Evolutionary conservation across 495 filamentous ascomycete genomes (phyloP), one percentile per base, ranked within the genome.

Genomic region (Xylaria sp.): DNA sequence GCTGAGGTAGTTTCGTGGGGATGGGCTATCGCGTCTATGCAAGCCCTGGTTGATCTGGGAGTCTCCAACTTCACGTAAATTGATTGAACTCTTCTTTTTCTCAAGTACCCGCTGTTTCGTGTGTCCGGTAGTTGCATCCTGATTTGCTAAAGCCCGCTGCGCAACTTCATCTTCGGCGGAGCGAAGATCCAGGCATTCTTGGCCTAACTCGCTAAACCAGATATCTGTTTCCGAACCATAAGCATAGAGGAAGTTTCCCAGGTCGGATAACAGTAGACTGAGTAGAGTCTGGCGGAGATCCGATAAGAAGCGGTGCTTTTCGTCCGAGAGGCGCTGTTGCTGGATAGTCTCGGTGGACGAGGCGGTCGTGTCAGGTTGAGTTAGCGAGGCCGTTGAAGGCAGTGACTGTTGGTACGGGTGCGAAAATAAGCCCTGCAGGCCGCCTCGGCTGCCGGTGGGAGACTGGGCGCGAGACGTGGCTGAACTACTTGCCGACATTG

Each of bases 191-290:
- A 97, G 90, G 67, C 91, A 92, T 66, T 93, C 89, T 73, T 95
- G 90, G 17, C 92, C 90, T 4, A 97, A 78, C 24, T 86, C 88
- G 71, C 90, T 89, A 77, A 97, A 95, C 93, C 95, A 98, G 31
- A 85, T 88, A 74, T 98, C 96, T 19, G 95, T 99, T 82, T 99
- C 96, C 72, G 93, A 95, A 17, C 96, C 92, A 71, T 90, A 89
- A 41, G 90, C 88, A 81, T 95, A 97, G 17, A 97, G 91, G 11
- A 92, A 88, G 55, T 90, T 93, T 11, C 94, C 93, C 19, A 99
- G 85, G 80, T 99, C 96, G 71, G 95, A 98, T 41, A 98, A 82
- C 11, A 99, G 85, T 37, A 99, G 83, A 73, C 93, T 94, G 17
- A 91, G 93, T 65, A 98, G 81, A 0, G 89, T 92, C 76, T 93